phyloP scores from a whole-genome alignment of 441 rosid species.

The Populus hybrid region DNA sequence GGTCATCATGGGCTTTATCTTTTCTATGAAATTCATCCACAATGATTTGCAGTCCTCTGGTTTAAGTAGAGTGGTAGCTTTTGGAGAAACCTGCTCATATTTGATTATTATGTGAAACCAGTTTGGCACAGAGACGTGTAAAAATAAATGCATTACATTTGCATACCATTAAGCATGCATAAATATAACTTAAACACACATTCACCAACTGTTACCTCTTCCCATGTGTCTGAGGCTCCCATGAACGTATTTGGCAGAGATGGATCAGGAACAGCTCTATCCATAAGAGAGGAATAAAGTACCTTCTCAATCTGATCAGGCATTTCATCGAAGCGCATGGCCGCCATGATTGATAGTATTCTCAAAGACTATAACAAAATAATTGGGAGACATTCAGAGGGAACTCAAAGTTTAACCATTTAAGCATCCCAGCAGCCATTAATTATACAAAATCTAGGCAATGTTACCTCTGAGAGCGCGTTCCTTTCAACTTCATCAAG shows the following conservation, averaged over 20 bases:
- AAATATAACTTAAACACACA: background rate
- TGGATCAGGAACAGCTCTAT: constrained; percentile 14
- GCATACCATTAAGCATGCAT: background rate
- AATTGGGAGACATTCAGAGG: constrained; percentile 43
- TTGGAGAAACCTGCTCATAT: constrained; percentile 21
- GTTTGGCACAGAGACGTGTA: background rate
- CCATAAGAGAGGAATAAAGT: constrained; percentile 47
- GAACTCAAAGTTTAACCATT: background rate
- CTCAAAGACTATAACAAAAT: constrained; percentile 54
- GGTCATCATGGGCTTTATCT: too few species aligned
- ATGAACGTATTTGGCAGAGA: constrained; percentile 31
- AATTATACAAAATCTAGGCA: background rate
- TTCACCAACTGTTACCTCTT: constrained; percentile 44
- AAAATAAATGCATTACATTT: background rate
- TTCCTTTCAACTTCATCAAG: constrained; percentile 61
- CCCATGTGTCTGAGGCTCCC: constrained; percentile 65
- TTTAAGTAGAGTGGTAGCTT: too few species aligned
- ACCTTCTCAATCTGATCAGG: constrained; percentile 55
- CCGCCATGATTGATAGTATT: constrained; percentile 67
- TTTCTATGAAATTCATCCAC: too few species aligned
- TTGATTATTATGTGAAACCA: constrained; percentile 14
- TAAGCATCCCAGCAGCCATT: constrained; percentile 4
- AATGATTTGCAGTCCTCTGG: too few species aligned
- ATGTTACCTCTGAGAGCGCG: constrained; percentile 58
- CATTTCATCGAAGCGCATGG: constrained; percentile 69